Percentiles rank a stretch among this genome's conserved stretches.
phyloP scores from a whole-genome alignment of 805 yeast genomes.

The Wickerhamiella slavikovae region DNA sequence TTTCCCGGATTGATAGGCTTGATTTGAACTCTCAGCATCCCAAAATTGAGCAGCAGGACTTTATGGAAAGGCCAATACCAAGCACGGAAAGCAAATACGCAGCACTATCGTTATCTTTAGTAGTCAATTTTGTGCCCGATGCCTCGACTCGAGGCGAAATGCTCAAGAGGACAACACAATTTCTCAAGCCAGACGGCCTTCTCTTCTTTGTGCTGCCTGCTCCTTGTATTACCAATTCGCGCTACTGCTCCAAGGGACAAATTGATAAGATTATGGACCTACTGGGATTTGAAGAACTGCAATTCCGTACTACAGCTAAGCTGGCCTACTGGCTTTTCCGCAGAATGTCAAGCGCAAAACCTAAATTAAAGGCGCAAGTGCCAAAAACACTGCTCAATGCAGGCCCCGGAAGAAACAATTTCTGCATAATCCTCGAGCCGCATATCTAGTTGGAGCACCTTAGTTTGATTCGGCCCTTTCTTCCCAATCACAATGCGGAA shows the following conservation, averaged over 20 bases:
- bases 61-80: conserved; percentile 58
- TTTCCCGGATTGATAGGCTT: conserved; percentile 35
- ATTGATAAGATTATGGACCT: conserved; percentile 27
- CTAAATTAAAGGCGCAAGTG: conserved; percentile 2
- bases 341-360: conserved; percentile 23
- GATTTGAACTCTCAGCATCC: conserved; percentile 70
- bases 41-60: conserved; percentile 56
- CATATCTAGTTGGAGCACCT: no score
- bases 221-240: conserved; percentile 68
- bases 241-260: conserved; percentile 38
- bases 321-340: conserved; percentile 43
- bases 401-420: conserved; percentile 50
- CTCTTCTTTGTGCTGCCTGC: conserved; percentile 71
- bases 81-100: conserved; percentile 24
- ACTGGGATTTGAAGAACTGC: conserved; percentile 35
- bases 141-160: conserved; percentile 55
- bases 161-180: conserved; percentile 39
- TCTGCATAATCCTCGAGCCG: conserved; percentile 27
- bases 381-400: conserved; percentile 24
- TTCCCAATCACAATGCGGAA: no score
- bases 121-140: conserved; percentile 70
- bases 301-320: conserved; percentile 42
- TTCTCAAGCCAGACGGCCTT: conserved; percentile 21
- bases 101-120: conserved; percentile 65
- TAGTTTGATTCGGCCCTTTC: no score